Evolutionary conservation across 179 eudicot genomes (phyloP), one percentile per base, ranked within the genome.

Genomic region (Camellia oleifera): DNA sequence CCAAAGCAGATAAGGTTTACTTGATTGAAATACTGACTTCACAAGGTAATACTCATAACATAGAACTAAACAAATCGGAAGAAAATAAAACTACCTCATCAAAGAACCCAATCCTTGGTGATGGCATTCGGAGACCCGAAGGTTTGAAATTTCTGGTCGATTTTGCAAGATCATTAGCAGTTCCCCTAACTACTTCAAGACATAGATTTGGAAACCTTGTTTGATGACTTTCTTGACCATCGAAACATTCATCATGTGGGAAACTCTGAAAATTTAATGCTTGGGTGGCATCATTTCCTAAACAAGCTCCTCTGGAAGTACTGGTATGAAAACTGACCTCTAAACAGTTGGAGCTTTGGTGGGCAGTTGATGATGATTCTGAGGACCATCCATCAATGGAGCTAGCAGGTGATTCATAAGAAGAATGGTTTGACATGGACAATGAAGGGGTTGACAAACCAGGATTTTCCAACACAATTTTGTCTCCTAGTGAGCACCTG

Each of bases 21-120:
- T 20, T 23, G 53, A 40, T 15, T 54, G 13, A 14, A 66, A 44
- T 54, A 26, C 17, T 50, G 4, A 9, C 18, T 32, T 56, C 8
- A 14, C 53, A 45, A 71, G 7, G 48, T 2, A 79, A 61, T 48
- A 60, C 32, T 53, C 74, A 60, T 57, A 20, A 45, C 64, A 2
- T 14, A 7, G 2, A 48, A 67, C n/a, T 12, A 23, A 67, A 46
- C 76, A 40, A 56, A 32, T 12, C 63, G 0, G 23, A 44, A 17
- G 5, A 77, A 11, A n/a, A n/a, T 4, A 12, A 26, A 52, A 80
- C 82, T 85, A 92, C 97, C 92, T 90, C 92, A 81, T 92, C 97
- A 82, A 92, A 92, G 87, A 89, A 92, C 54, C 97, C 94, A 58
- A 91, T 88, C 78, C 84, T 92, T 10, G 97, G 92, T 15, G 97